Evolutionary conservation across 371 early-diverging fungal genomes (phyloP), one percentile per base, ranked within the genome.

Genomic region (Lichtheimia corymbifera): DNA sequence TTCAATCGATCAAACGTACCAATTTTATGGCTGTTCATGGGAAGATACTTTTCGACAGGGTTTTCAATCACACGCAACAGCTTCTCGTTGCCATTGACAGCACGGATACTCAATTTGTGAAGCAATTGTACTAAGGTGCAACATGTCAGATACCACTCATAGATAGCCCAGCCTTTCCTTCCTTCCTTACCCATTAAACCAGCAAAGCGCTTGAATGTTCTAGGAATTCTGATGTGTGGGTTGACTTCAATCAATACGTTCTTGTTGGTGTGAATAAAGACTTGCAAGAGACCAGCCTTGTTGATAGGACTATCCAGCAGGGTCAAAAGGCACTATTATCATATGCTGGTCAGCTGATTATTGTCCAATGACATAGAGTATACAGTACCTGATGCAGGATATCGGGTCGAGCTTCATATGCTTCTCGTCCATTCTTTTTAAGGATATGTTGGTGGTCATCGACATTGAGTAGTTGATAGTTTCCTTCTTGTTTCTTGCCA

Each of bases 191-290:
- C 86, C 92, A 97, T 95, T 55, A 99, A 80, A 44, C 99, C 99
- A 59, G 93, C 90, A 79, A 99, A 99, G 64, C 99, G 91, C 79
- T 95, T 96, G 71, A 94, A 97, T 9, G 98, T 98, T 76, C 99
- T 83, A 20, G 99, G 99, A 67, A 99, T 97, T 66, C 99, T 88
- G 58, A 95, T 94, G 62, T 95, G 93, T 53, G 97, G 97, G 70
- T 95, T 96, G 55, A 99, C 91, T 84, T 98, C 98, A 56, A 99
- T 97, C 53, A 99, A 83, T 11, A 95, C 97, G 65, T 95, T 94
- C 73, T 91, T 92, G 59, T 89, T 85, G 17, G 99, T 97, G 65
- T 93, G 93, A 51, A 99, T 93, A 72, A 92, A 98, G 44, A 99
- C 93, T 79, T 96, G 97, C 53, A 99, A 79, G 25, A 88, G 73